Base-by-base conservation (phyloP, 2,329 filamentous ascomycete genomes). In the Sarocladiaceae sp. region DNA sequence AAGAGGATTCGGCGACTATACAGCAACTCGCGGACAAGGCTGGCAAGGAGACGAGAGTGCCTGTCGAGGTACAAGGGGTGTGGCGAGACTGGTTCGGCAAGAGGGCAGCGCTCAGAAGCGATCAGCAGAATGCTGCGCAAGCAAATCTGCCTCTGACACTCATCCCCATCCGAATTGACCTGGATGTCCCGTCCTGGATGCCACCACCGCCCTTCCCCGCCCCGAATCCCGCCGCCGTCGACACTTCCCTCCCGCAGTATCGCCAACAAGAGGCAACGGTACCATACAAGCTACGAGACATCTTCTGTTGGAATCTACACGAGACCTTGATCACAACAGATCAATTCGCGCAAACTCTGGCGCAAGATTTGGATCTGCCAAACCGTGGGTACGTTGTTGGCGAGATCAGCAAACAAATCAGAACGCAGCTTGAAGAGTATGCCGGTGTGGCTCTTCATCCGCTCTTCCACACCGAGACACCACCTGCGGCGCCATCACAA, bases 241-340 rank as follows among this genome's bases (percentile, higher is more conserved):
- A 95, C 58, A 80, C 85, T 47, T 80, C 78, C 4, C 70, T 87
- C 42, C 83, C 88, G 12, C 82, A 89, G 45, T 96, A 94, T 67
- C 83, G 83, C 56, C 74, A 77, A 45, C 85, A 85, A 45, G 91
- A 96, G 50, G 66, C 79, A 49, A 89, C 89, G 12, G 82, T 89
- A 1, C 85, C 88, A 3, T 96, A 89, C 65, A 81, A 93, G 50
- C 73, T 98, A 46, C 89, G 94, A 56, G 93, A 98, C 56, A 85
- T 87, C n/a, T 97, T 98, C 56, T 68, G 96, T 43, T 98, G 93
- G 93, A 98, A 98, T 57, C 74, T 98, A 12, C 91, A 97, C 65
- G 93, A 98, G 68, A 86, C 88, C 0, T 72, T 96, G 47, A 86
- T 90, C 43, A 98, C 93, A 0, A 95, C 93, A 1, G 93, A 98